These are phyloP conservation scores for Hyaloperonospora arabidopsidis DNA, from an alignment of 352 stramenopile genomes.

Conservation along the genomic window DNA sequence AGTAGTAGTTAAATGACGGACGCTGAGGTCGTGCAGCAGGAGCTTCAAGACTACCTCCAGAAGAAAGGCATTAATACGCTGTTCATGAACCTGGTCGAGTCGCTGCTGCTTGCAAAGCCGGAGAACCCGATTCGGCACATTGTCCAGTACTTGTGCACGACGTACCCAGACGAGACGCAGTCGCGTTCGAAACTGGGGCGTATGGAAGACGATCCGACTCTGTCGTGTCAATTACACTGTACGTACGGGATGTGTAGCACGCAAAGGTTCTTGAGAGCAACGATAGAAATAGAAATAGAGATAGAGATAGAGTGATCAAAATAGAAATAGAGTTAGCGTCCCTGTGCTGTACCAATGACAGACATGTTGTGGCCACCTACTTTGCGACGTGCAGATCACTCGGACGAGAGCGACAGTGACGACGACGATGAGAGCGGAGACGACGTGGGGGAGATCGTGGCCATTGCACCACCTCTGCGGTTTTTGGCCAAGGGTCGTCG, in stretches of 20 bases:
- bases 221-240: constrained; percentile 26
- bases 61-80: constrained; percentile 90
- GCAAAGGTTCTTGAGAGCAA: too few relatives aligned
- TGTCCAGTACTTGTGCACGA: constrained; percentile 84
- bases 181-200: constrained; percentile 31
- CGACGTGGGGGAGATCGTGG: constrained; percentile 73
- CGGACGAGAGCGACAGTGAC: constrained; percentile 83
- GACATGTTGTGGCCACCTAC: background rate
- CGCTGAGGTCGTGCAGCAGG: constrained; percentile 82
- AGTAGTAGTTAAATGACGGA: constrained; percentile 69
- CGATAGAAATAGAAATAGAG: background rate
- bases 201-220: constrained; percentile 49
- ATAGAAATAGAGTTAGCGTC: constrained; percentile 1
- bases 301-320: constrained; percentile 1
- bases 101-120: constrained; percentile 81
- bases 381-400: constrained; percentile 39
- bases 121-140: constrained; percentile 87
- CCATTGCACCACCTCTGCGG: constrained; percentile 44
- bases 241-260: too few relatives aligned
- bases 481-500: constrained; percentile 76
- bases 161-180: constrained; percentile 79
- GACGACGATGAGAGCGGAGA: constrained; percentile 79
- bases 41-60: constrained; percentile 87
- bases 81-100: constrained; percentile 89
- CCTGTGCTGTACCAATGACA: constrained; percentile 8